Percentiles rank a stretch among this genome's conserved stretches.
Evolutionary conservation across 768 basidiomycete species (phyloP).

Genomic region (Dacryopinax primogenitus): DNA sequence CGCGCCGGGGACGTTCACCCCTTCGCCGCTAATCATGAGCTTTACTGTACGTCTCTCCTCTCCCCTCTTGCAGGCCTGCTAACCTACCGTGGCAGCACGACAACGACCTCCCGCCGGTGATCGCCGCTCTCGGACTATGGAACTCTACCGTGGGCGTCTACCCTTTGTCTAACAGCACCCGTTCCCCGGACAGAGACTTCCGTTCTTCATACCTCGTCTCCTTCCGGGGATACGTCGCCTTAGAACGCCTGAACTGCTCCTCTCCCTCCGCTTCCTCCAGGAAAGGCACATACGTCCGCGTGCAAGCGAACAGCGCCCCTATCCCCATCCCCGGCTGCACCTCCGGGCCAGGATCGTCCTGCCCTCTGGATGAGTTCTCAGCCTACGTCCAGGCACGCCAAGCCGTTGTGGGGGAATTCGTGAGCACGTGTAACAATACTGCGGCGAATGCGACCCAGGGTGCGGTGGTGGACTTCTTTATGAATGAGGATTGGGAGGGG

Average conservation of each 20-base stretch:
- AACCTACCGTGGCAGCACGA: conserved; percentile 12
- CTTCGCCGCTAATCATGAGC: conserved; percentile 34
- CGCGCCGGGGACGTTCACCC: conserved; percentile 24
- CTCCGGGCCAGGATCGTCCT: conserved; percentile 32
- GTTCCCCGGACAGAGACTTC: conserved; percentile 28
- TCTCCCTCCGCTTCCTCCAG: conserved; percentile 14
- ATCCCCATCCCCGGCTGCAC: conserved; percentile 33
- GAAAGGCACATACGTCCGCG: conserved; percentile 28
- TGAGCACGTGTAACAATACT: conserved; percentile 12
- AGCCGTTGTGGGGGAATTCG: conserved; percentile 29
- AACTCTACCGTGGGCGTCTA: conserved; percentile 25
- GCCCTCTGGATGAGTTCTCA: conserved; percentile 29
- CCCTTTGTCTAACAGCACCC: conserved; percentile 28
- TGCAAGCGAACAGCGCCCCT: conserved; percentile 34
- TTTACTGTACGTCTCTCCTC: conserved; percentile 28
- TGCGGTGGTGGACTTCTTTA: not conserved
- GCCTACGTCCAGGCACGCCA: conserved; percentile 25
- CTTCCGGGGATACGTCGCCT: conserved; percentile 33
- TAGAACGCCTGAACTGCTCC: conserved; percentile 33
- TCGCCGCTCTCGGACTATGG: conserved; percentile 35
- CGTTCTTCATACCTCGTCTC: conserved; percentile 32
- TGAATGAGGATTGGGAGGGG: not conserved
- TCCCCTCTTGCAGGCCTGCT: not conserved
- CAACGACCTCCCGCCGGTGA: conserved; percentile 34
- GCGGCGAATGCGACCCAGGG: not conserved